phyloP scores from a whole-genome alignment of 2,329 filamentous ascomycete species.

The Calonectria naviculata region DNA sequence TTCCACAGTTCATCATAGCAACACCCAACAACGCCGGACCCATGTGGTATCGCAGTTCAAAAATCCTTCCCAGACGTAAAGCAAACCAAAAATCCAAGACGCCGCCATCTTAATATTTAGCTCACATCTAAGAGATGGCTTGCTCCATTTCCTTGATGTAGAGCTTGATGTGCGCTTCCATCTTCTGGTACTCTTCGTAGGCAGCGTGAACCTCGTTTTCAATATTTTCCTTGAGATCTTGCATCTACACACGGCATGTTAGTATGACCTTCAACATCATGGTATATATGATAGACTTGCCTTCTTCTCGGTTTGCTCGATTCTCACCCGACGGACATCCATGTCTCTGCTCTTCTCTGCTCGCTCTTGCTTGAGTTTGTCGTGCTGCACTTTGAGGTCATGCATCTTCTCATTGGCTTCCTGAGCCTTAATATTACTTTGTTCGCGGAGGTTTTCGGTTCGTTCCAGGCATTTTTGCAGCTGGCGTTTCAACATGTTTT shows the following conservation, averaged over 20 bases:
- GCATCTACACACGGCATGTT: conserved; percentile 76
- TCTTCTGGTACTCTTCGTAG: conserved; percentile 95
- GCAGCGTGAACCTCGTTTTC: conserved; percentile 92
- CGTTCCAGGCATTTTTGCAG: conserved; percentile 87
- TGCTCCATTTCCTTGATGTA: conserved; percentile 99
- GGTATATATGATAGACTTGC: conserved; percentile 55
- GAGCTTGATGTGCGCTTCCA: conserved; percentile 96
- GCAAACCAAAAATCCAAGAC: not conserved
- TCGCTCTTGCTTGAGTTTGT: conserved; percentile 84
- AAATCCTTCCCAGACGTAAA: conserved; percentile 29
- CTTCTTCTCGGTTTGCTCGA: conserved; percentile 99
- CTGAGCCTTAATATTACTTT: conserved; percentile 83
- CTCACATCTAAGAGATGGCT: conserved; percentile 62
- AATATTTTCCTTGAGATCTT: conserved; percentile 96
- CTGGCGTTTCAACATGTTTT: conserved; percentile 85
- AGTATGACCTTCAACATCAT: conserved; percentile 33
- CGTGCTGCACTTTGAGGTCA: conserved; percentile 83
- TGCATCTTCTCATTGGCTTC: conserved; percentile 91
- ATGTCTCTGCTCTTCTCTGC: conserved; percentile 90
- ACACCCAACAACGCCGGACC: conserved; percentile 50
- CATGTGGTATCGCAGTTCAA: conserved; percentile 50
- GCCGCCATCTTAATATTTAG: not conserved
- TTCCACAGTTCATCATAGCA: conserved; percentile 29
- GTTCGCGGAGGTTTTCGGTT: conserved; percentile 84
- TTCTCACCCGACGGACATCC: conserved; percentile 89